Evolutionary conservation across 176 grass and related monocot genomes (phyloP).

Genomic region (Leersia perrieri): DNA sequence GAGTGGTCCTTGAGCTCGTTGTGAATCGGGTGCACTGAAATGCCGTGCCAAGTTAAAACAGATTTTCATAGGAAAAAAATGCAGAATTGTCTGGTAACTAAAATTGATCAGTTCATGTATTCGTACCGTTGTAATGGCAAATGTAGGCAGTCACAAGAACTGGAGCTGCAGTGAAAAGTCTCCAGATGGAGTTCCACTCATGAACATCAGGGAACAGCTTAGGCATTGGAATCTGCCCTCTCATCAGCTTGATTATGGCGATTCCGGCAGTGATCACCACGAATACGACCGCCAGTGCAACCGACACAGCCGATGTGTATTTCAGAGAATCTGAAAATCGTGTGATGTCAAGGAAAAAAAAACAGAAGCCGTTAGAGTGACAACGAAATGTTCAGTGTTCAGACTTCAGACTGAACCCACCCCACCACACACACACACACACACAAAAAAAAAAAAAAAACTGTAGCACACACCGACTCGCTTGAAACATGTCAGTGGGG

Average conservation of each 20-base stretch:
- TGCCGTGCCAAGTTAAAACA: conserved; percentile 28
- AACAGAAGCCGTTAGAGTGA: not conserved
- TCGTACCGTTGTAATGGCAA: conserved; percentile 89
- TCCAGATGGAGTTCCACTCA: conserved; percentile 71
- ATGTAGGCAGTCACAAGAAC: conserved; percentile 92
- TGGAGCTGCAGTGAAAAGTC: conserved; percentile 78
- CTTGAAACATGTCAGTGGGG: conserved; percentile 75
- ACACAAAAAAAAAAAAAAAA: not conserved
- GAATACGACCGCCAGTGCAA: conserved; percentile 78
- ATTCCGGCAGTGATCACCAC: conserved; percentile 89
- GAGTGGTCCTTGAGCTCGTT: conserved; percentile 67
- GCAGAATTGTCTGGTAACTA: not conserved
- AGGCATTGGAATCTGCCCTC: conserved; percentile 67
- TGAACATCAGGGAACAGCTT: conserved; percentile 62
- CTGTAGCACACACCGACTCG: conserved; percentile 49
- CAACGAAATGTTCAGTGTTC: not conserved
- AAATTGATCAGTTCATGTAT: not conserved
- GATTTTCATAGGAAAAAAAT: not conserved
- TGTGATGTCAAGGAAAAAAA: not conserved
- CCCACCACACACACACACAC: no score
- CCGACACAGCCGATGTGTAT: conserved; percentile 84
- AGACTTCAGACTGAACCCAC: not conserved
- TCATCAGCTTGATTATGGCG: conserved; percentile 64
- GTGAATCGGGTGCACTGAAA: conserved; percentile 64
- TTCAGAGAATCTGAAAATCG: conserved; percentile 76